Conservation (phyloP, 257 asterid species). For the Capsicum rhomboideum region DNA sequence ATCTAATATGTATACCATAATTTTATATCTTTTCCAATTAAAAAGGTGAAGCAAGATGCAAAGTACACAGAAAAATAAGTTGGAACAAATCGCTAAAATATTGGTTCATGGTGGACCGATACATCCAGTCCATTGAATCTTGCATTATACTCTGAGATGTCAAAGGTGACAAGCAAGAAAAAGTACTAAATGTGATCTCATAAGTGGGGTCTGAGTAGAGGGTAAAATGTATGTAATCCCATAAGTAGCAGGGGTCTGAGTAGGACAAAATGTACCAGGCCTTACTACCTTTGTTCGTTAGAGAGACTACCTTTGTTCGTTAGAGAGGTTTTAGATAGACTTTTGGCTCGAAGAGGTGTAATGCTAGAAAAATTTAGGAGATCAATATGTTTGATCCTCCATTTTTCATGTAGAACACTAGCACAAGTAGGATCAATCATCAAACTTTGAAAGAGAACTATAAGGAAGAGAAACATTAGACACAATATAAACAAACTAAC, state of each 20-base stretch:
- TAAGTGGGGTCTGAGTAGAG: no score
- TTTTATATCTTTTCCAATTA: not conserved
- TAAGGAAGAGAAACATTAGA: not conserved
- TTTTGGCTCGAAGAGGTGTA: no score
- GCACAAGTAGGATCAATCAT: not conserved
- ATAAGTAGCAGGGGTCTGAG: no score
- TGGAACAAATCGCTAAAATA: not conserved
- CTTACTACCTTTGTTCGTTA: no score
- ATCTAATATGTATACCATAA: not conserved
- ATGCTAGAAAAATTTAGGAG: no score
- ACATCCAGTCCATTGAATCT: slow-evolving; percentile 10
- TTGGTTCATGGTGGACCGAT: not conserved
- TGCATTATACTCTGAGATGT: not conserved
- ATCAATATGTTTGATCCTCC: no score
- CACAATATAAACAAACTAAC: not conserved
- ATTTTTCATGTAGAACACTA: not conserved
- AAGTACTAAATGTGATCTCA: no score
- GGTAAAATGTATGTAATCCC: no score
- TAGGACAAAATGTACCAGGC: no score
- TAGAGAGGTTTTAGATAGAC: no score
- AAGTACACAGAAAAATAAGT: not conserved
- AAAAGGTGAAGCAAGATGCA: not conserved
- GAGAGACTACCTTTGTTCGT: no score
- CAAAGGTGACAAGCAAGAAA: not conserved
- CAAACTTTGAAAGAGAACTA: not conserved